Percentiles rank a stretch among this genome's conserved stretches.
phyloP scores from a whole-genome alignment of 495 filamentous ascomycete species.

The Penicillium atrosanguineum region DNA sequence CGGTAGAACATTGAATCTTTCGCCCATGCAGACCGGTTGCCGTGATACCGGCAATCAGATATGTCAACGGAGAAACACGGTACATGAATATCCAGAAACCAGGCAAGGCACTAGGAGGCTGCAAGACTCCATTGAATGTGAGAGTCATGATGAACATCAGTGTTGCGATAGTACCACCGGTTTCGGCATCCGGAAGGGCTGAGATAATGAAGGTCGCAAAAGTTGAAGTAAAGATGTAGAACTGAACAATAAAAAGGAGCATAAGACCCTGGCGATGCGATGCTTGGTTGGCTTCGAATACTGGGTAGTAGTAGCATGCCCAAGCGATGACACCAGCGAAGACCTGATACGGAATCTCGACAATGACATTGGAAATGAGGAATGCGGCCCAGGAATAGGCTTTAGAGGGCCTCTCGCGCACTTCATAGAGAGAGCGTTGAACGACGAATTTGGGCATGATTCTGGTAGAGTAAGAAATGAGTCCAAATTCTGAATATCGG shows the following conservation, averaged over 20 bases:
- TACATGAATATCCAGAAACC: constrained; percentile 64
- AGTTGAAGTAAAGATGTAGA: constrained; percentile 68
- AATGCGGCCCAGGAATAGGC: constrained; percentile 74
- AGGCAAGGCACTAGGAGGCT: constrained; percentile 46
- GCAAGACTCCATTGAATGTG: constrained; percentile 61
- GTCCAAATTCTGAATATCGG: not conserved
- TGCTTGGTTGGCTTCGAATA: constrained; percentile 40
- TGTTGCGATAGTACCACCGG: constrained; percentile 55
- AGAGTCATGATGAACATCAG: constrained; percentile 60
- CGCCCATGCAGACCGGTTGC: constrained; percentile 45
- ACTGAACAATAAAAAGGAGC: constrained; percentile 55
- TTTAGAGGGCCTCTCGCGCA: constrained; percentile 66
- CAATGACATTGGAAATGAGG: constrained; percentile 64
- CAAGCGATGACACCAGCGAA: constrained; percentile 58
- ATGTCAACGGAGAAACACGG: constrained; percentile 53
- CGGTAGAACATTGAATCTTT: constrained; percentile 39
- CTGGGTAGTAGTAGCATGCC: constrained; percentile 61
- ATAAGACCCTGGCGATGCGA: constrained; percentile 44
- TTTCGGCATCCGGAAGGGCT: constrained; percentile 51
- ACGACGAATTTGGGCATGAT: constrained; percentile 70
- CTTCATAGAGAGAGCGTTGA: constrained; percentile 64
- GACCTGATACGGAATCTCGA: constrained; percentile 70
- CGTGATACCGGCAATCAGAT: constrained; percentile 53
- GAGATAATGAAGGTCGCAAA: constrained; percentile 59
- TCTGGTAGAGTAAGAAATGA: constrained; percentile 32